phyloP scores from a whole-genome alignment of 768 basidiomycete genomes.

The Lentinus brumalis region DNA sequence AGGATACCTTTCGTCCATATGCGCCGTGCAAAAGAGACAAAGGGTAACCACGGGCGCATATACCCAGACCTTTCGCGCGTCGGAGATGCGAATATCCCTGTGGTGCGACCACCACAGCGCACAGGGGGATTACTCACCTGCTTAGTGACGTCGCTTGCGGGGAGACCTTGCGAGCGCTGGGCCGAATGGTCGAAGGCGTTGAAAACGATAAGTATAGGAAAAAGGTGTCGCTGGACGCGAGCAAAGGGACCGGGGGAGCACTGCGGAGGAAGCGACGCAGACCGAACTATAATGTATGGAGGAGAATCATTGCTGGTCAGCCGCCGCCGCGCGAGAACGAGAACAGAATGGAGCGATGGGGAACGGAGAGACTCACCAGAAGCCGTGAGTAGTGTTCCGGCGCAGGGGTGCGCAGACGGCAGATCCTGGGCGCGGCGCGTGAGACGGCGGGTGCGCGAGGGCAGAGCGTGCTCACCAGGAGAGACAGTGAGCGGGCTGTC shows the following conservation, averaged over 20 bases:
- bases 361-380: slow-evolving; percentile 3
- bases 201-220: slow-evolving; percentile 18
- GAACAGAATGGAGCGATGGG: not conserved
- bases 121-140: slow-evolving; percentile 5
- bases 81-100: too few species aligned
- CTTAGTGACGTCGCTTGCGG: slow-evolving; percentile 12
- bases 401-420: slow-evolving; percentile 11
- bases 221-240: slow-evolving; percentile 18
- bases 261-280: not conserved
- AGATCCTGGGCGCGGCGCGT: slow-evolving; percentile 12
- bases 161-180: not conserved
- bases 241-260: slow-evolving; percentile 12
- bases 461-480: slow-evolving; percentile 4
- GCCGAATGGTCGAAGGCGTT: slow-evolving; percentile 7
- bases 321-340: not conserved
- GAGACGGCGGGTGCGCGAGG: not conserved
- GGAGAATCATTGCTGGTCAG: slow-evolving; percentile 2
- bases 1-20: too few species aligned
- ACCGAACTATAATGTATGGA: not conserved
- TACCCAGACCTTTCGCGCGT: too few species aligned
- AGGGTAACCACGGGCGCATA: too few species aligned
- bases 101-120: not conserved
- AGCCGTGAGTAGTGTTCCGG: slow-evolving; percentile 5
- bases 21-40: too few species aligned
- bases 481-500: slow-evolving; percentile 11